Conservation (phyloP, 2,329 filamentous ascomycete genomes). For the Ceratocystis diversiconidia region DNA sequence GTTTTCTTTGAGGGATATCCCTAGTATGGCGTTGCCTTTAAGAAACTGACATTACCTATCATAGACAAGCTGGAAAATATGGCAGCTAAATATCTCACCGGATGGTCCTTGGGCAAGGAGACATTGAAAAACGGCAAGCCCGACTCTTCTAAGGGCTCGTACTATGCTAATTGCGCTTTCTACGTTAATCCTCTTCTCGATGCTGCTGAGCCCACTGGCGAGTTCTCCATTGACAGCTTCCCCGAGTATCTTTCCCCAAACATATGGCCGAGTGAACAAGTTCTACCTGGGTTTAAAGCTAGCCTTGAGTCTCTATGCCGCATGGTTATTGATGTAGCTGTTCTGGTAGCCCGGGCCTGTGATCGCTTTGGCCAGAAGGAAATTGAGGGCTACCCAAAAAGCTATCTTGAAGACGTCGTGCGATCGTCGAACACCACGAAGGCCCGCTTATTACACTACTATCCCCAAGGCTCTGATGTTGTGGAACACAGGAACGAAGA, state of each 20-base stretch:
- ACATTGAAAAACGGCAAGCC: conserved; percentile 63
- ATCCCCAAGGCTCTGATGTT: conserved; percentile 41
- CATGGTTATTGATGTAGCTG: conserved; percentile 79
- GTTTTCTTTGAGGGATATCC: no score
- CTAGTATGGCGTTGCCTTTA: neutral
- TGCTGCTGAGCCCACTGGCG: conserved; percentile 44
- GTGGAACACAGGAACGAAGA: conserved; percentile 44
- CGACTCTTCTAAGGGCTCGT: conserved; percentile 70
- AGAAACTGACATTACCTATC: conserved; percentile 10
- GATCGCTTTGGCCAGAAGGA: conserved; percentile 71
- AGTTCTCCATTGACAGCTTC: conserved; percentile 49
- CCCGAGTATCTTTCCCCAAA: conserved; percentile 84
- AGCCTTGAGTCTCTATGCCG: conserved; percentile 63
- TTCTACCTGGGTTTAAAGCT: conserved; percentile 60
- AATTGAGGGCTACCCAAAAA: conserved; percentile 58
- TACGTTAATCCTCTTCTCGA: conserved; percentile 51
- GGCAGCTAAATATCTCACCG: conserved; percentile 49
- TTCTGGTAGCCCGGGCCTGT: conserved; percentile 78
- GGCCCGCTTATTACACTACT: conserved; percentile 85
- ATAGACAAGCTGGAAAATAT: conserved; percentile 44
- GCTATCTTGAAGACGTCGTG: conserved; percentile 79
- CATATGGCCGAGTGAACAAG: conserved; percentile 60
- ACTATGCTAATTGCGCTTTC: conserved; percentile 72
- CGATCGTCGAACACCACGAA: conserved; percentile 77
- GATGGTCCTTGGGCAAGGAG: conserved; percentile 74